Evolutionary conservation across 805 yeast genomes (phyloP).

Genomic region (Saccharomyces eubayanus): DNA sequence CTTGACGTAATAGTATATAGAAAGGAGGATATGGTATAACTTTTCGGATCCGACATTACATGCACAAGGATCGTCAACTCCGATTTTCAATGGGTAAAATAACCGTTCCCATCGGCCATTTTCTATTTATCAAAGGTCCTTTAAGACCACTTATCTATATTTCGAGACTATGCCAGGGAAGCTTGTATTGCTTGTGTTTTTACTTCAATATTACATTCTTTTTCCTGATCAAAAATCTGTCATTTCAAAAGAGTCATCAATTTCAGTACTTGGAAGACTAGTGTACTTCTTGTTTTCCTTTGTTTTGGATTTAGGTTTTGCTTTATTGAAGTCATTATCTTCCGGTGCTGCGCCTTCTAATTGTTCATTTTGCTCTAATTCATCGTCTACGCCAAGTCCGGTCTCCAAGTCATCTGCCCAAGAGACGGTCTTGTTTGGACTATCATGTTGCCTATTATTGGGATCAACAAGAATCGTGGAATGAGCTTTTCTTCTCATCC

Average conservation of each 20-base stretch:
- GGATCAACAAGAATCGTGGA: constrained; percentile 18
- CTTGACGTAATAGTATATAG: no score
- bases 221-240: constrained; percentile 7
- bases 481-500: not conserved
- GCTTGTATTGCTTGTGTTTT: not conserved
- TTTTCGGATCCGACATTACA: no score
- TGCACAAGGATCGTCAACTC: no score
- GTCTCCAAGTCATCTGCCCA: constrained; percentile 33
- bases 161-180: no score
- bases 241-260: constrained; percentile 21
- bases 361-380: constrained; percentile 9
- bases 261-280: constrained; percentile 15
- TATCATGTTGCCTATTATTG: constrained; percentile 9
- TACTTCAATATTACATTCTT: not conserved
- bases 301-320: not conserved
- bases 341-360: constrained; percentile 3
- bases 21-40: no score
- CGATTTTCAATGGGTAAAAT: no score
- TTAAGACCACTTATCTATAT: no score
- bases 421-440: constrained; percentile 29
- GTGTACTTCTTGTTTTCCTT: constrained; percentile 15
- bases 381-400: constrained; percentile 6
- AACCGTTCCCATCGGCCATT: no score
- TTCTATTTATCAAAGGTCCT: no score
- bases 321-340: not conserved